Conservation (phyloP, 2,329 filamentous ascomycete species). For the Stagonosporopsis rhizophila region DNA sequence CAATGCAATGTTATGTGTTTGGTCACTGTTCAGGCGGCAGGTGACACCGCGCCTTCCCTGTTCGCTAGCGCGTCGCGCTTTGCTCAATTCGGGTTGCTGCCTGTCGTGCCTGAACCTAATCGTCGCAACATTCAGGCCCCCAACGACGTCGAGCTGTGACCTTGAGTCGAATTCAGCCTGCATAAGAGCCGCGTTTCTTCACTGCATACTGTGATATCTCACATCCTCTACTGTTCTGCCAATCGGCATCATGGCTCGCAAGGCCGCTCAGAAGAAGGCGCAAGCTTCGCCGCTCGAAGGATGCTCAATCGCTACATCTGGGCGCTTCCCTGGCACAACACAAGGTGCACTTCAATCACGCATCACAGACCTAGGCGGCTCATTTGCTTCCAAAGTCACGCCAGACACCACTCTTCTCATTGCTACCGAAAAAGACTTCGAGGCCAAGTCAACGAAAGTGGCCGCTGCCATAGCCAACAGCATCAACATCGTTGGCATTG, state of each 20-base stretch:
- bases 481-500: slow-evolving; percentile 63
- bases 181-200: slow-evolving; percentile 14
- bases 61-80: slow-evolving; percentile 13
- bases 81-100: slow-evolving; percentile 12
- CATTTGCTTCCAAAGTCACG: slow-evolving; percentile 57
- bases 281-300: slow-evolving; percentile 54
- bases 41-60: slow-evolving; percentile 13
- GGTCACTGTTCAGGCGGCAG: slow-evolving; percentile 4
- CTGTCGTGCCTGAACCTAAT: slow-evolving; percentile 9
- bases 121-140: slow-evolving; percentile 1
- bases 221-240: not conserved
- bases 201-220: slow-evolving; percentile 19
- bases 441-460: slow-evolving; percentile 61
- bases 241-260: slow-evolving; percentile 30
- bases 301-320: slow-evolving; percentile 64
- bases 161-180: slow-evolving; percentile 1
- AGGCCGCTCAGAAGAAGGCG: slow-evolving; percentile 28
- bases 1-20: not conserved
- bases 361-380: slow-evolving; percentile 60
- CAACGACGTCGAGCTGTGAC: slow-evolving; percentile 4
- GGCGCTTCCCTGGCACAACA: slow-evolving; percentile 63
- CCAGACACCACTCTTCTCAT: slow-evolving; percentile 64
- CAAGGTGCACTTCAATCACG: slow-evolving; percentile 60
- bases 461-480: slow-evolving; percentile 55
- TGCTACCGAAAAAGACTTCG: slow-evolving; percentile 61